These are phyloP conservation scores for Eucalyptus globulus DNA, from an alignment of 345 rosid species.

Conservation along the genomic window DNA sequence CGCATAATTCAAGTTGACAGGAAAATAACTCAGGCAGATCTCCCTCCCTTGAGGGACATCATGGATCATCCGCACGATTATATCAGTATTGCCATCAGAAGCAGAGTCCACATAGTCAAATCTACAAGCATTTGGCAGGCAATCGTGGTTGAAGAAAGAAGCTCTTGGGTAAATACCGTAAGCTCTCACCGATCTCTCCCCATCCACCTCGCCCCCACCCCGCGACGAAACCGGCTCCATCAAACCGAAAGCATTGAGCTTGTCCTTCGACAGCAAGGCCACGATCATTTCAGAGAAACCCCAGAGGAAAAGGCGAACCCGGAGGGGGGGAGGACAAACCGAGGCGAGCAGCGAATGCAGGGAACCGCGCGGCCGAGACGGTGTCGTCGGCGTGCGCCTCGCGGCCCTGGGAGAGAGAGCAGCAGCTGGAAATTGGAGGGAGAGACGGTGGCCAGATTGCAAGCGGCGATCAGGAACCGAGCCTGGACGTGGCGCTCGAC, in stretches of 20 bases:
- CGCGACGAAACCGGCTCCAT: too few species aligned
- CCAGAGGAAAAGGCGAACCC: too few species aligned
- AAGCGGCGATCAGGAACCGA: conserved; percentile 61
- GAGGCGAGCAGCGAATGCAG: conserved; percentile 10
- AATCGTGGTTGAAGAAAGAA: conserved; percentile 33
- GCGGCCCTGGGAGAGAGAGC: conserved; percentile 54
- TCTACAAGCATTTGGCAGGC: conserved; percentile 92
- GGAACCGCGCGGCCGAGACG: conserved; percentile 19
- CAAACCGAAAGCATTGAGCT: too few species aligned
- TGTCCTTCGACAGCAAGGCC: too few species aligned
- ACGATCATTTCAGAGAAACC: too few species aligned
- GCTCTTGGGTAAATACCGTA: too few species aligned
- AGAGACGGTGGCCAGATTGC: conserved; percentile 45
- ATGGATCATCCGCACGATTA: conserved; percentile 69
- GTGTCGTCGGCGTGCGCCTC: conserved; percentile 3
- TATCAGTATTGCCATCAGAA: conserved; percentile 33
- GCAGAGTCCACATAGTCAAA: conserved; percentile 65
- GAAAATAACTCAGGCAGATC: conserved; percentile 78
- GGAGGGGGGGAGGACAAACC: too few species aligned
- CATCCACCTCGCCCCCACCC: too few species aligned
- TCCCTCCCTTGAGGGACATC: conserved; percentile 75
- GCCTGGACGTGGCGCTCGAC: conserved; percentile 55
- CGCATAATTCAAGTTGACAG: conserved; percentile 53
- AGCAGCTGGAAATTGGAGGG: conserved; percentile 45
- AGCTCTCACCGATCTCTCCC: too few species aligned